Base-by-base conservation (phyloP, 1,284 basidiomycete species). In the Phylloboletellus chloephorus region DNA sequence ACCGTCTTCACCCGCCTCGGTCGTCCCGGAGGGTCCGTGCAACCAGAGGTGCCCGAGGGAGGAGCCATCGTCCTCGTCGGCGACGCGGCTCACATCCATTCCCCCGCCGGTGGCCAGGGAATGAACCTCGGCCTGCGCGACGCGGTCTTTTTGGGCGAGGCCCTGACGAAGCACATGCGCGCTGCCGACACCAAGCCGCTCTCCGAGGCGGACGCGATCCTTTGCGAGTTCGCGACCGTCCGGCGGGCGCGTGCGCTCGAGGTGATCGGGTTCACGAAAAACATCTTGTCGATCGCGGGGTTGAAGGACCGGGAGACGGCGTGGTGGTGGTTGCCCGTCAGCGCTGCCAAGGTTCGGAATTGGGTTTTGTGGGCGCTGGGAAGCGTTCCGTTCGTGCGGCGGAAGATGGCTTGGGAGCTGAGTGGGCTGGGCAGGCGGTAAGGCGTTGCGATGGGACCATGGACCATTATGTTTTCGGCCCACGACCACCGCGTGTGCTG, bases 51-150 rank as follows among this genome's bases (percentile, higher is more conserved):
- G 12, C 9, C 31, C 10, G 44, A 47, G 5, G 58, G 57, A 10
- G 57, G 52, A 0, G 47, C 17, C 3, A 45, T 67, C 8, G 25
- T 65, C 15, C 58, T 72, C 21, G 31, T 71, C 1, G 72, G 71
- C 0, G 72, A 72, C 43, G 68, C 71, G 0, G 70, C 67, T 13
- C 70, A 72, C 47, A 64, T 69, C 30, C 70, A 72, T 34, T 63
- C 70, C 0, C 71, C 71, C 0, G 61, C 60, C 2, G 71, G 70
- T 13, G 70, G 70, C 1, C 70, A 73, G 50, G 70, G 70, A 5
- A 68, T 72, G 70, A 72, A 73, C 46, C 67, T 73, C 28, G 69
- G 70, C 5, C 39, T 73, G 13, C 62, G 71, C 6, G 71, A 72
- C 40, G 68, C 62, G 0, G 36, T 69, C 10, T 60, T 60, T 21